These are phyloP conservation scores for Sporothrix phasma DNA, from an alignment of 2,329 filamentous ascomycete species.

Conservation along the genomic window DNA sequence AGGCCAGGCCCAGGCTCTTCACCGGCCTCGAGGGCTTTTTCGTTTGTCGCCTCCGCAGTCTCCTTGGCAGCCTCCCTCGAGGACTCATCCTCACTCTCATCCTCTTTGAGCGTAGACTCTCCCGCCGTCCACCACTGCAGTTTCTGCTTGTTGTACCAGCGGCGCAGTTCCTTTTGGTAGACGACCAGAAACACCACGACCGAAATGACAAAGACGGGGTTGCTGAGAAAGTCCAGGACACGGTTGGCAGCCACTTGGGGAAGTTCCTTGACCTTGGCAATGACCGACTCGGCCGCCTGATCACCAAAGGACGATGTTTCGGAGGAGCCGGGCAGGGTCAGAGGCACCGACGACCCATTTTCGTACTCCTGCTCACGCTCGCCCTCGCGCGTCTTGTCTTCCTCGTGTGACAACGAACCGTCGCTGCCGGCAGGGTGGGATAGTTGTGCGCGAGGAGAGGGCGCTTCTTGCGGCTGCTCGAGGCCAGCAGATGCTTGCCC, in stretches of 20 bases:
- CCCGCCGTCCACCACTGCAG: constrained; percentile 1
- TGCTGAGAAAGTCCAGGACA: constrained; percentile 45
- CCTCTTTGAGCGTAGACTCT: neutral
- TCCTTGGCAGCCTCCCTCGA: neutral
- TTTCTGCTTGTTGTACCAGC: constrained; percentile 18
- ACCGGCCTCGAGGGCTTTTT: neutral
- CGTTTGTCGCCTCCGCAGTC: neutral
- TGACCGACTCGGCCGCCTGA: constrained; percentile 25
- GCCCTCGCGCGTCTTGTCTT: neutral
- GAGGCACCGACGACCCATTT: neutral
- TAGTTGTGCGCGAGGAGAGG: neutral
- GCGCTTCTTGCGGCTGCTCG: neutral
- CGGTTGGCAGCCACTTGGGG: constrained; percentile 41
- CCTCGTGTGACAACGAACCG: neutral
- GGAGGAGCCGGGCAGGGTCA: constrained; percentile 16
- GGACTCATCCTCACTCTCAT: neutral
- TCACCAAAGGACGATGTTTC: constrained; percentile 24
- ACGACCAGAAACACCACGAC: constrained; percentile 36
- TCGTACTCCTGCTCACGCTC: neutral
- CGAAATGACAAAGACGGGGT: constrained; percentile 41
- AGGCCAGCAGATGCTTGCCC: constrained; percentile 55
- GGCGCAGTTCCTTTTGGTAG: constrained; percentile 24
- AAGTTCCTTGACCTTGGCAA: constrained; percentile 41
- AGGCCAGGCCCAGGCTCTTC: too few species aligned
- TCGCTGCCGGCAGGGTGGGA: constrained; percentile 14